Conservation (phyloP, 1,284 basidiomycete genomes). For the Fomes fomentarius region DNA sequence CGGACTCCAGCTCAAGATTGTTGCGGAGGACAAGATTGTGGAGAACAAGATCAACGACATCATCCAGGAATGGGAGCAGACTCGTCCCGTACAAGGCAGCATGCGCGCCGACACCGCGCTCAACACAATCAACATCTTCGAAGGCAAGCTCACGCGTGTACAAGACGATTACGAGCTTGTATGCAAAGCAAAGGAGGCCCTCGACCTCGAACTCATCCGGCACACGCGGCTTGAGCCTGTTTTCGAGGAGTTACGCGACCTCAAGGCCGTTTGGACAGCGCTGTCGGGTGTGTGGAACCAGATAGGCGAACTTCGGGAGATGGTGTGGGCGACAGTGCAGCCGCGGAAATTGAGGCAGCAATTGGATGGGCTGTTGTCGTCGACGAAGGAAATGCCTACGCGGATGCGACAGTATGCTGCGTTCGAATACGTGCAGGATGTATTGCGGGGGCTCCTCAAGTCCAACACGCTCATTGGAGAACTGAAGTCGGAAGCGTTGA, state of each 20-base stretch:
- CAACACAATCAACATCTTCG: slow-evolving; percentile 94
- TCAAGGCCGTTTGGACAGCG: slow-evolving; percentile 99
- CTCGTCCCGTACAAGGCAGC: slow-evolving; percentile 94
- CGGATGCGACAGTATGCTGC: slow-evolving; percentile 99
- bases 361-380: slow-evolving; percentile 85
- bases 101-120: slow-evolving; percentile 95
- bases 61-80: slow-evolving; percentile 92
- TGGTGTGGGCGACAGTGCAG: slow-evolving; percentile 91
- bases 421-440: slow-evolving; percentile 97
- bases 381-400: slow-evolving; percentile 98
- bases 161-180: slow-evolving; percentile 95
- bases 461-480: slow-evolving; percentile 89
- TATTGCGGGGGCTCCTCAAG: slow-evolving; percentile 85
- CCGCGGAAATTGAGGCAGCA: slow-evolving; percentile 95
- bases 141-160: slow-evolving; percentile 86
- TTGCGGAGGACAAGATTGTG: slow-evolving; percentile 98
- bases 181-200: slow-evolving; percentile 94
- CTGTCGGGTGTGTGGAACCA: slow-evolving; percentile 97
- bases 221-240: slow-evolving; percentile 94
- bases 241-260: slow-evolving; percentile 92
- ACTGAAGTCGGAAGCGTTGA: slow-evolving; percentile 95
- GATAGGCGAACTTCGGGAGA: slow-evolving; percentile 87
- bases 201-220: slow-evolving; percentile 89
- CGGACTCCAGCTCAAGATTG: slow-evolving; percentile 96
- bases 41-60: slow-evolving; percentile 93